These are phyloP conservation scores for Lecanosticta acicola DNA, from an alignment of 2,329 filamentous ascomycete species.

Conservation along the genomic window DNA sequence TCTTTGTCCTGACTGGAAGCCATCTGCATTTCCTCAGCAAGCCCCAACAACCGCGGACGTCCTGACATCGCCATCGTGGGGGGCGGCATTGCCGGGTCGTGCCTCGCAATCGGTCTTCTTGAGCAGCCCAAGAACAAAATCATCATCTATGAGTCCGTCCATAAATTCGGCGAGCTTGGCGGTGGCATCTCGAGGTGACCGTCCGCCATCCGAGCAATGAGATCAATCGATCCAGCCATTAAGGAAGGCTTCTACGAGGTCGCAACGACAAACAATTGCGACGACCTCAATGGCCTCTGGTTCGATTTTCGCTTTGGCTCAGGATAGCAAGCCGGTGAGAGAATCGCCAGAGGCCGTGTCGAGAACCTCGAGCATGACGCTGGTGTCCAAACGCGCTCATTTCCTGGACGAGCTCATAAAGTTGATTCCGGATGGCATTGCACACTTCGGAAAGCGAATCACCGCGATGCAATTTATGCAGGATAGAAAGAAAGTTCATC, in stretches of 20 bases:
- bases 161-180: constrained; percentile 42
- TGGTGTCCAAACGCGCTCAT: constrained; percentile 43
- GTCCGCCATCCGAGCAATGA: constrained; percentile 50
- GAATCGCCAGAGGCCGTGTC: constrained; percentile 20
- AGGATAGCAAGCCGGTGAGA: constrained; percentile 20
- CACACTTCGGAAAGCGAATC: constrained; percentile 36
- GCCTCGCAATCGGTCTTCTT: constrained; percentile 43
- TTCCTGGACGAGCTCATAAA: constrained; percentile 48
- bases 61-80: constrained; percentile 6
- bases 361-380: constrained; percentile 11
- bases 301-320: constrained; percentile 37
- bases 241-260: constrained; percentile 37
- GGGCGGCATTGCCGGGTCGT: constrained; percentile 25
- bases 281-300: constrained; percentile 31
- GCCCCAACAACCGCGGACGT: no score
- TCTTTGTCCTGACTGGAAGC: no score
- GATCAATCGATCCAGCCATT: constrained; percentile 45
- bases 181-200: constrained; percentile 50
- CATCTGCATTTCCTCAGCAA: no score
- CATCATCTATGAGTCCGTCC: constrained; percentile 48
- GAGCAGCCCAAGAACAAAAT: constrained; percentile 40
- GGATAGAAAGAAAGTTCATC: constrained; percentile 21
- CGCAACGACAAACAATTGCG: constrained; percentile 35
- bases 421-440: constrained; percentile 39
- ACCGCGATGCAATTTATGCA: constrained; percentile 32